Evolutionary conservation across 768 basidiomycete species (phyloP).

Genomic region (Lactarius quietus): DNA sequence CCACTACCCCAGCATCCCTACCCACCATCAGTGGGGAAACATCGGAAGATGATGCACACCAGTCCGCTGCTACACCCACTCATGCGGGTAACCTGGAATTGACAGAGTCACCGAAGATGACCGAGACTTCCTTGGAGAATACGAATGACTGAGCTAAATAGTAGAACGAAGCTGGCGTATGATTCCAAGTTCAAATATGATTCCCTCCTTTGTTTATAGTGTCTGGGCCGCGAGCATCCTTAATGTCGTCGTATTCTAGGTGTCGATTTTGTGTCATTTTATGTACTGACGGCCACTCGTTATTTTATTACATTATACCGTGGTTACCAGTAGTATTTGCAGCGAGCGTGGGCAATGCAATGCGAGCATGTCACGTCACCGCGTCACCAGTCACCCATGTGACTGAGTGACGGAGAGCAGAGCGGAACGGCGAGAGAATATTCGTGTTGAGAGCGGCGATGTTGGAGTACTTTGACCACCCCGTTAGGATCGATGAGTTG

Average conservation of each 20-base stretch:
- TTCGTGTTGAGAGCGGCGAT: no score
- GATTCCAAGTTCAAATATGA: background rate
- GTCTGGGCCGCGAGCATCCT: conserved; percentile 15
- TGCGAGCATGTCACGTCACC: no score
- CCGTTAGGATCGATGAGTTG: no score
- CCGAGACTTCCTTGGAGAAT: background rate
- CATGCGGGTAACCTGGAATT: background rate
- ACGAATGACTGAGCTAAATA: background rate
- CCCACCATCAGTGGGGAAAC: background rate
- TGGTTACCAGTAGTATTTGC: background rate
- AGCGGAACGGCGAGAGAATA: no score
- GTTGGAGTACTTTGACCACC: no score
- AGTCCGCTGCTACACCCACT: background rate
- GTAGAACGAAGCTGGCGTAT: background rate
- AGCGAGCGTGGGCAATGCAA: background rate
- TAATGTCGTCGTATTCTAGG: conserved; percentile 4
- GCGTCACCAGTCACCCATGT: no score
- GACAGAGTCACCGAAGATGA: background rate
- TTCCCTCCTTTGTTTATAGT: conserved; percentile 2
- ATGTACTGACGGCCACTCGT: conserved; percentile 44
- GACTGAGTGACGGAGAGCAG: no score
- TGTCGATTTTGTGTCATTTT: background rate
- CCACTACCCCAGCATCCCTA: conserved; percentile 7
- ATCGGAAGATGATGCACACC: background rate
- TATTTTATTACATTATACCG: conserved; percentile 24